Evolutionary conservation across 371 early-diverging fungal species (phyloP), one percentile per base, ranked within the genome.

Genomic region (Choanephora cucurbitarum): DNA sequence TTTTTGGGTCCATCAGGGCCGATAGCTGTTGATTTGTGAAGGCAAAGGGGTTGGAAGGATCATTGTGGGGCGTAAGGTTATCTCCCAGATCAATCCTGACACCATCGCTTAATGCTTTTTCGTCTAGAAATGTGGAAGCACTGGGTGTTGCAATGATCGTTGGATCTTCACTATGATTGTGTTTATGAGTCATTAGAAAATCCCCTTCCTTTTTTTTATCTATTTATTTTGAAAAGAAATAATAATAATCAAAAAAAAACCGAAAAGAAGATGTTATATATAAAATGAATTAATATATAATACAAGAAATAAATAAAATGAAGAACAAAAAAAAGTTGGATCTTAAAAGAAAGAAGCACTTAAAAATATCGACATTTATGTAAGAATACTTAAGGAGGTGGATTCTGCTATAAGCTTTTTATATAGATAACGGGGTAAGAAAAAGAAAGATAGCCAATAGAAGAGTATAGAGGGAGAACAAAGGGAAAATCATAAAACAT

Each of bases 1-100:
- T 72, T 57, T 84, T 84, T 13, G 85, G 85, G 68, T 86, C 86
- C 55, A 81, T 73, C 22, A 84, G 54, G 22, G 68, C 64, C 32
- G 70, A 67, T 3, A 84, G 59, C 55, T 86, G 77, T 11, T 64
- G 62, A 0, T 77, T 74, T 5, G 69, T 69, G 66, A 80, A 83
- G 7, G 79, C 71, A 63, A 82, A 86, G 0, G 83, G 82, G 14
- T 77, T 82, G 44, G 46, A 41, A 1, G 75, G 67, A 44, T 79
- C 76, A 24, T 62, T 61, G 40, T 79, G 80, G 17, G 74, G 66
- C 10, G 50, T 62, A 24, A 67, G 58, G 15, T 60, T 50, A 4
- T 64, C 67, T 47, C 60, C 54, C 17, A 71, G 32, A 54, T 70
- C 64, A 22, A 65, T 60, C 10, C 53, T 53, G 4, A 61, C 56